These are phyloP conservation scores for Ascochyta lentis DNA, from an alignment of 2,329 filamentous ascomycete genomes.

Conservation along the genomic window DNA sequence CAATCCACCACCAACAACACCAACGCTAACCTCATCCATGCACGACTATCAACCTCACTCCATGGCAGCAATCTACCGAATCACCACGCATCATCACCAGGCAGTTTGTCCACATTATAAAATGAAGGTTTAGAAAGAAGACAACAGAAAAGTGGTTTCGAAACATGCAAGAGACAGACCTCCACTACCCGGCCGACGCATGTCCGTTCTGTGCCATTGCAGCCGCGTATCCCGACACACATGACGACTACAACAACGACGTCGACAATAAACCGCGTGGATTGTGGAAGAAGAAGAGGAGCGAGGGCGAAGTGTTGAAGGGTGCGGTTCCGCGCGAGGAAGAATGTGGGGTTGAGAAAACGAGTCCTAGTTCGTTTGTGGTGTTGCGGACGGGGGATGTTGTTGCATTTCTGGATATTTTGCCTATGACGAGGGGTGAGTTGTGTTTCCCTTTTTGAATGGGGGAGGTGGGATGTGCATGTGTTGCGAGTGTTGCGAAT, in stretches of 20 bases:
- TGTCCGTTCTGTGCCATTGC: conserved; percentile 68
- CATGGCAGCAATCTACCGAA: not conserved
- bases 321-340: conserved; percentile 35
- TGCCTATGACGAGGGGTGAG: conserved; percentile 77
- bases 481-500: too few relatives aligned
- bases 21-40: conserved; percentile 11
- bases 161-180: conserved; percentile 40
- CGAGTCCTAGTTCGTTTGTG: conserved; percentile 58
- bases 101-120: not conserved
- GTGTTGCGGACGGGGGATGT: conserved; percentile 79
- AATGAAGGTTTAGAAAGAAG: not conserved
- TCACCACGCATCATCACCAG: not conserved
- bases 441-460: conserved; percentile 4
- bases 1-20: not conserved
- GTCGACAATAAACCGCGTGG: too few relatives aligned
- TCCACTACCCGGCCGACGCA: conserved; percentile 50
- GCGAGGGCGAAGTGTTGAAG: conserved; percentile 19
- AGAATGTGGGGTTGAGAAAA: conserved; percentile 35
- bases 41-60: conserved; percentile 11
- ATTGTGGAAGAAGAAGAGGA: conserved; percentile 13
- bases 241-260: too few relatives aligned
- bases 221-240: conserved; percentile 52
- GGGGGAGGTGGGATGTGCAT: not conserved
- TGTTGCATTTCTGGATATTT: conserved; percentile 90
- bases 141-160: too few relatives aligned